Conservation (phyloP, 495 filamentous ascomycete species). For the Achaetomiella virescens region DNA sequence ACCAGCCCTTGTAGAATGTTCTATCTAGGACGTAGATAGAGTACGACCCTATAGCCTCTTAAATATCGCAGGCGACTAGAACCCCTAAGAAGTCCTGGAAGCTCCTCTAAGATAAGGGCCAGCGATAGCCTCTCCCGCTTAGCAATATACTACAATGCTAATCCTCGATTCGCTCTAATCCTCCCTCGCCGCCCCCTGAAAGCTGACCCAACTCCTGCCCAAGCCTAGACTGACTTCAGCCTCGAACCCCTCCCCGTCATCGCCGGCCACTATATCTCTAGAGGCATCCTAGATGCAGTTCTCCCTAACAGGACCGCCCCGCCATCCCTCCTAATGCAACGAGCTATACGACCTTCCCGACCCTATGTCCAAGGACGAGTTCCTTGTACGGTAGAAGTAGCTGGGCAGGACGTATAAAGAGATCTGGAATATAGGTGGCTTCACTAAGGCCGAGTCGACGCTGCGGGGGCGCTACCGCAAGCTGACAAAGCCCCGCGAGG, state of each 20-base stretch:
- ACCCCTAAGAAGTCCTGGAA: conserved; percentile 22
- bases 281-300: too few species aligned
- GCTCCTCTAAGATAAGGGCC: conserved; percentile 22
- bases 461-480: conserved; percentile 73
- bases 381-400: conserved; percentile 57
- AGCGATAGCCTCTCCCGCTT: too few species aligned
- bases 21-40: too few species aligned
- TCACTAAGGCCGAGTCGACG: conserved; percentile 79
- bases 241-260: background rate
- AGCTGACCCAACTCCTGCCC: background rate
- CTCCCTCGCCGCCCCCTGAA: conserved; percentile 5
- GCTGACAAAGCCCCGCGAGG: conserved; percentile 67
- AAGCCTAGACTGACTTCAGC: background rate
- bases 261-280: background rate
- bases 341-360: conserved; percentile 14
- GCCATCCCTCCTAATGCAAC: too few species aligned
- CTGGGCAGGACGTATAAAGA: conserved; percentile 73
- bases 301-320: too few species aligned
- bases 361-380: conserved; percentile 45
- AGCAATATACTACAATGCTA: too few species aligned
- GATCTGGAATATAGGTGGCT: conserved; percentile 59
- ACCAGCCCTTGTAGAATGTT: background rate
- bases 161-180: too few species aligned
- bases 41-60: background rate
- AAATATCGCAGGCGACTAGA: background rate